Conservation (phyloP, 345 rosid genomes). For the Toxicodendron radicans region DNA sequence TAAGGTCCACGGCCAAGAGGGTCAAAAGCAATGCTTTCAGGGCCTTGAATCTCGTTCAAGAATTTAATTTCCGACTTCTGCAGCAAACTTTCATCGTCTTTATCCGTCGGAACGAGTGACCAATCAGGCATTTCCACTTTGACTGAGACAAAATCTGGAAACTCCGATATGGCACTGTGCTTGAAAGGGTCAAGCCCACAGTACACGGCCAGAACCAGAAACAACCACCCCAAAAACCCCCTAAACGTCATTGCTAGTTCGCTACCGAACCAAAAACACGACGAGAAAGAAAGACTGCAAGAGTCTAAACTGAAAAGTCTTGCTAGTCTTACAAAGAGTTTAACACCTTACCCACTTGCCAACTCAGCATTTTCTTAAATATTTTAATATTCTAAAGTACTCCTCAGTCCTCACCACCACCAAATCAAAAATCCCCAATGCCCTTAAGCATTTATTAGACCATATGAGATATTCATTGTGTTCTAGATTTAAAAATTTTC, state of each 20-base stretch:
- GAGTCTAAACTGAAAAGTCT: too few species aligned
- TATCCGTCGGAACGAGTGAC: conserved; percentile 46
- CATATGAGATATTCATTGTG: too few species aligned
- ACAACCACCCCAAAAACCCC: conserved; percentile 34
- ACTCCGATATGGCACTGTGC: conserved; percentile 65
- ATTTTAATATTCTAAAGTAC: too few species aligned
- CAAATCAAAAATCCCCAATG: too few species aligned
- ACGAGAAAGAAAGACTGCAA: background rate
- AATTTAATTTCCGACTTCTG: conserved; percentile 80
- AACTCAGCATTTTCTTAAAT: too few species aligned
- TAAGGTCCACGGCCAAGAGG: conserved; percentile 91
- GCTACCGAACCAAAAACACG: too few species aligned
- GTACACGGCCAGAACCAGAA: conserved; percentile 67
- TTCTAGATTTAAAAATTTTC: too few species aligned
- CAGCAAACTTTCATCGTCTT: conserved; percentile 54
- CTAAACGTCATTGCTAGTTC: conserved; percentile 35
- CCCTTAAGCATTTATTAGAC: too few species aligned
- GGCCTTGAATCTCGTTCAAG: conserved; percentile 77
- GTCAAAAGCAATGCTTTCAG: conserved; percentile 90
- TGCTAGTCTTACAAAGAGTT: too few species aligned
- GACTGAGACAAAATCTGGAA: conserved; percentile 60
- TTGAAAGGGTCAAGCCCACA: conserved; percentile 79
- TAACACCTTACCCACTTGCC: too few species aligned
- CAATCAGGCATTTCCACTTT: conserved; percentile 47
- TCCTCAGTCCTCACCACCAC: too few species aligned